Conservation (phyloP, 2,329 filamentous ascomycete genomes). For the Fusarium torreyae region DNA sequence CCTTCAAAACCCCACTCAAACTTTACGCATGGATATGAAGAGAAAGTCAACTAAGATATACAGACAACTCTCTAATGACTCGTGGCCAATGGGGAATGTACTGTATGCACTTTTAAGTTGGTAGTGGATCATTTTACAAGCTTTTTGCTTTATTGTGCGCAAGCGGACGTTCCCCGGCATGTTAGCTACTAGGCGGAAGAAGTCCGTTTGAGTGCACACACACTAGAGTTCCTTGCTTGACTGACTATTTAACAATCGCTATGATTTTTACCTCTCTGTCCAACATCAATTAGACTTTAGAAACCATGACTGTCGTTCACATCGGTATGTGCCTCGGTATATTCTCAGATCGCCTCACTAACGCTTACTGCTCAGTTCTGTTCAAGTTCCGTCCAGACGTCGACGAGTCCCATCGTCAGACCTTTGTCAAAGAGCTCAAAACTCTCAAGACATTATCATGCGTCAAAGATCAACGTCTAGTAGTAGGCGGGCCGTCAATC, state of each 20-base stretch:
- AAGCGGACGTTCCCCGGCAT: constrained; percentile 5
- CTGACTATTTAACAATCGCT: not conserved
- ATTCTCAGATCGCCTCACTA: not conserved
- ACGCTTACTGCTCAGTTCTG: constrained; percentile 55
- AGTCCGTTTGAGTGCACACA: not conserved
- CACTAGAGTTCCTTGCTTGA: not conserved
- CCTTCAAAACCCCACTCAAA: too few relatives aligned
- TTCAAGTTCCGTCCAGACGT: constrained; percentile 65
- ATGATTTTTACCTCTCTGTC: too few relatives aligned
- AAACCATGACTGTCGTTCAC: constrained; percentile 55
- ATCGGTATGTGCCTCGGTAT: constrained; percentile 47
- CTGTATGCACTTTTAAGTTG: too few relatives aligned
- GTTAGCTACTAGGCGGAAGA: not conserved
- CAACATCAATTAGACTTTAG: not conserved
- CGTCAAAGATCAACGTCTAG: constrained; percentile 63
- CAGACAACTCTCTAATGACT: too few relatives aligned
- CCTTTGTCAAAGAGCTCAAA: constrained; percentile 64
- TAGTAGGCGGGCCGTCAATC: constrained; percentile 68
- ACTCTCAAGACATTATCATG: constrained; percentile 64
- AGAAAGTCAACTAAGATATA: too few relatives aligned
- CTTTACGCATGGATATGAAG: too few relatives aligned
- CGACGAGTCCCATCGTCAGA: constrained; percentile 58
- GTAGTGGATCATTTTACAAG: too few relatives aligned
- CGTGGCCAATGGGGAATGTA: too few relatives aligned
- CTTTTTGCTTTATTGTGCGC: too few relatives aligned